phyloP scores from a whole-genome alignment of 2,329 filamentous ascomycete genomes.

The Fusarium falciforme region DNA sequence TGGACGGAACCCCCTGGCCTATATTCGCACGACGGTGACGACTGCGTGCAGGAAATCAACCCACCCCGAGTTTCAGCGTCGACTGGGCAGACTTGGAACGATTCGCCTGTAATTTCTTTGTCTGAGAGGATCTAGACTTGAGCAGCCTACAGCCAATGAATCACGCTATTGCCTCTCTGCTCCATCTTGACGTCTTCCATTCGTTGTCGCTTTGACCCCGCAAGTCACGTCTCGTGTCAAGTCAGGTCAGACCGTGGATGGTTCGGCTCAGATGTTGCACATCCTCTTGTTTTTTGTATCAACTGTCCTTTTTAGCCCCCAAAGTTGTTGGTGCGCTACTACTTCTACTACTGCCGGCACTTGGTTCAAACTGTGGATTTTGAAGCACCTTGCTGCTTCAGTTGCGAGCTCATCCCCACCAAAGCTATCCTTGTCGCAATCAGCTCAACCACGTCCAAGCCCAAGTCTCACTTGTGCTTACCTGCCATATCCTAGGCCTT shows the following conservation, averaged over 20 bases:
- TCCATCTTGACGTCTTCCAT: not conserved
- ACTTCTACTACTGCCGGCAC: not conserved
- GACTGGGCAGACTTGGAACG: not conserved
- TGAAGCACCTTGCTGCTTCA: not conserved
- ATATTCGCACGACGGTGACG: not conserved
- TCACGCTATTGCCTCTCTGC: not conserved
- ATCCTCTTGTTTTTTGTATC: not conserved
- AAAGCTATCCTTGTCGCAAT: not conserved
- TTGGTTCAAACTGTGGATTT: not conserved
- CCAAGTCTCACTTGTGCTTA: not conserved
- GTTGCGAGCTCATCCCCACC: not conserved
- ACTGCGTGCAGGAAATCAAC: not conserved
- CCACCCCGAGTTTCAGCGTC: not conserved
- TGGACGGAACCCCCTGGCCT: not conserved
- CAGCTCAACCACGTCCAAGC: not conserved
- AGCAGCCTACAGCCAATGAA: not conserved
- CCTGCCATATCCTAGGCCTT: not conserved
- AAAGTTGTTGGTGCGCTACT: not conserved
- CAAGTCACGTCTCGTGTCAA: not conserved
- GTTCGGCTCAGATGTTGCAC: not conserved
- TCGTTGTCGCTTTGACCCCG: not conserved
- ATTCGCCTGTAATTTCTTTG: constrained; percentile 1
- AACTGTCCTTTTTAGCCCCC: not conserved
- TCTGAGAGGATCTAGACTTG: not conserved
- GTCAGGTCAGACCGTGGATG: not conserved